Evolutionary conservation across 2,329 filamentous ascomycete genomes (phyloP).

Genomic region (Ceratocystis variospora): DNA sequence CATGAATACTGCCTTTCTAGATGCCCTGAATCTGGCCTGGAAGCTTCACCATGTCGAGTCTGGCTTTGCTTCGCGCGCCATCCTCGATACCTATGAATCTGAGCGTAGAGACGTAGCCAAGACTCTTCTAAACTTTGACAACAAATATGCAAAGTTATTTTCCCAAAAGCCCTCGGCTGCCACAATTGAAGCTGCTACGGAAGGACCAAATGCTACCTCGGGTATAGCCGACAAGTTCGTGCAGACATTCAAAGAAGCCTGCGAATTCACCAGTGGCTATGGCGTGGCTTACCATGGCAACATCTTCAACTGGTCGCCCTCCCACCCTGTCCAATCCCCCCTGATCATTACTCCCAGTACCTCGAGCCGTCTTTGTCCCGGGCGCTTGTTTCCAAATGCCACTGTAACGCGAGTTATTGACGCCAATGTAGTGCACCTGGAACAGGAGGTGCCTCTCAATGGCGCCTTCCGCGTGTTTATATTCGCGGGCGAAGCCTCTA

Average conservation of each 20-base stretch:
- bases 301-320: constrained; percentile 65
- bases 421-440: constrained; percentile 77
- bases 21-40: constrained; percentile 85
- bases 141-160: constrained; percentile 80
- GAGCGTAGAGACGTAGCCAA: constrained; percentile 79
- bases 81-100: constrained; percentile 72
- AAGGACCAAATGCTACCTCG: constrained; percentile 22
- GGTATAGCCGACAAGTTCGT: constrained; percentile 56
- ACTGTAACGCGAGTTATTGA: constrained; percentile 79
- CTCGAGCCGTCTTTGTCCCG: constrained; percentile 50
- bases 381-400: constrained; percentile 61
- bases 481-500: constrained; percentile 55
- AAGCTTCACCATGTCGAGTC: constrained; percentile 85
- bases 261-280: constrained; percentile 86
- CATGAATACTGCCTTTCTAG: constrained; percentile 68
- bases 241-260: constrained; percentile 77
- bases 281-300: constrained; percentile 78
- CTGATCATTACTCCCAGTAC: constrained; percentile 50
- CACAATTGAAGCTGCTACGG: constrained; percentile 55
- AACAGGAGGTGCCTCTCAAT: constrained; percentile 80
- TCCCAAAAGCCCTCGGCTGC: constrained; percentile 61
- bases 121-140: constrained; percentile 72
- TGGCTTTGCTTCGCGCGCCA: constrained; percentile 60
- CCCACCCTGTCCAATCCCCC: constrained; percentile 56
- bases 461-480: constrained; percentile 77